Evolutionary conservation across 352 stramenopile species (phyloP).

Genomic region (Phytophthora pseudosyringae): DNA sequence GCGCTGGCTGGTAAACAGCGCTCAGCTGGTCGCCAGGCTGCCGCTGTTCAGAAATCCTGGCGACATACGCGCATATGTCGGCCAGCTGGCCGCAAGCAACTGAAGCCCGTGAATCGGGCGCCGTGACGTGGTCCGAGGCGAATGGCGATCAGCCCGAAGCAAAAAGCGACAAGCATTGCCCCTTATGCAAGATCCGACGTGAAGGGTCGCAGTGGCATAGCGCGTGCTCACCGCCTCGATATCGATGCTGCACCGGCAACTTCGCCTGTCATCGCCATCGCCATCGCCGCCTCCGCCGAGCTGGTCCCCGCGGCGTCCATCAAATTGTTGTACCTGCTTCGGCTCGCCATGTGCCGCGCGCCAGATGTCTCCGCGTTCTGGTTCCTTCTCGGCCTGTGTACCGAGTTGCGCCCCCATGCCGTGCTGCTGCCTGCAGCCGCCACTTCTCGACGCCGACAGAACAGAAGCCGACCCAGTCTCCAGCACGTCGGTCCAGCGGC

Average conservation of each 20-base stretch:
- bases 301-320: not conserved
- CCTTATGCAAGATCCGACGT: constrained; percentile 4
- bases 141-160: not conserved
- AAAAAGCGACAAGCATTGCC: not conserved
- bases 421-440: not conserved
- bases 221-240: not conserved
- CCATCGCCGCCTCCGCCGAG: not conserved
- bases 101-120: constrained; percentile 12
- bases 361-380: constrained; percentile 20
- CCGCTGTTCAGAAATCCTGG: constrained; percentile 9
- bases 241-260: not conserved
- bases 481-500: not conserved
- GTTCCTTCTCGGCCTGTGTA: constrained; percentile 5
- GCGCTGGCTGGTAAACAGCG: constrained; percentile 18
- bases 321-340: constrained; percentile 7
- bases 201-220: constrained; percentile 6
- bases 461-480: constrained; percentile 9
- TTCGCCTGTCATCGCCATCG: not conserved
- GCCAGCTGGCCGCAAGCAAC: constrained; percentile 15
- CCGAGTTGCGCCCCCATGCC: not conserved
- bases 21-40: constrained; percentile 16
- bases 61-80: constrained; percentile 11
- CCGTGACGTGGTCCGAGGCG: not conserved
- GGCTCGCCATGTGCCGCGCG: constrained; percentile 14
- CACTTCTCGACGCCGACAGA: constrained; percentile 6